Evolutionary conservation across 2,329 filamentous ascomycete species (phyloP).

Genomic region (Niveomyces coronatus): DNA sequence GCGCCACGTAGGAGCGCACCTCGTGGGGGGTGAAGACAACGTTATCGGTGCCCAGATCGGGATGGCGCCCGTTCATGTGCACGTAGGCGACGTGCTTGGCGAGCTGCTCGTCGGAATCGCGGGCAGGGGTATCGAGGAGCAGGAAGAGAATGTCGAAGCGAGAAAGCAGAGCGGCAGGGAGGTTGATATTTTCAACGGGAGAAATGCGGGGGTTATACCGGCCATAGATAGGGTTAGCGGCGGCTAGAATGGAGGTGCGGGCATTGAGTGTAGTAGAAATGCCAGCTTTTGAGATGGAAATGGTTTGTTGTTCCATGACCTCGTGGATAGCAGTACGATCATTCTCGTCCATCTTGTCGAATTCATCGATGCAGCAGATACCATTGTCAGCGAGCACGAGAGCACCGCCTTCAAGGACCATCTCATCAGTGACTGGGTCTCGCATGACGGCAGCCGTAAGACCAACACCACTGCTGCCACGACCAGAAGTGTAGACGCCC

Average conservation of each 20-base stretch:
- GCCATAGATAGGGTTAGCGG: slow-evolving; percentile 93
- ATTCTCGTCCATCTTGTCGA: slow-evolving; percentile 83
- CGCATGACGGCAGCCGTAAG: slow-evolving; percentile 76
- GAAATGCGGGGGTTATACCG: slow-evolving; percentile 97
- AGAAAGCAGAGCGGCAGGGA: slow-evolving; percentile 90
- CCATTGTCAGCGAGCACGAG: slow-evolving; percentile 73
- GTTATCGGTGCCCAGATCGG: slow-evolving; percentile 51
- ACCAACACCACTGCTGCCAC: slow-evolving; percentile 73
- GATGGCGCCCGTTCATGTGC: slow-evolving; percentile 93
- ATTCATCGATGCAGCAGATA: slow-evolving; percentile 80
- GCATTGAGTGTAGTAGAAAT: slow-evolving; percentile 78
- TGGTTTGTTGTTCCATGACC: slow-evolving; percentile 83
- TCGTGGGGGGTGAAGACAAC: slow-evolving; percentile 87
- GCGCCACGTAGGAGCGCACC: slow-evolving; percentile 91
- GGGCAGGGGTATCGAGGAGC: slow-evolving; percentile 85
- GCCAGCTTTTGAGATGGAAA: slow-evolving; percentile 69
- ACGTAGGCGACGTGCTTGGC: slow-evolving; percentile 93
- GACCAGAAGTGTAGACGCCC: slow-evolving; percentile 74
- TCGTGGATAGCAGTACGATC: slow-evolving; percentile 77
- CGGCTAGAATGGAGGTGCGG: slow-evolving; percentile 87
- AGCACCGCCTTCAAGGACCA: slow-evolving; percentile 73
- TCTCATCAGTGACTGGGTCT: slow-evolving; percentile 73
- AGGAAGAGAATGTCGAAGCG: slow-evolving; percentile 97
- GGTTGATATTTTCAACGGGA: slow-evolving; percentile 97
- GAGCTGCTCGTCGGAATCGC: slow-evolving; percentile 84